Evolutionary conservation across 2,329 filamentous ascomycete genomes (phyloP), one percentile per base, ranked within the genome.

Genomic region (Fusarium pseudocircinatum): DNA sequence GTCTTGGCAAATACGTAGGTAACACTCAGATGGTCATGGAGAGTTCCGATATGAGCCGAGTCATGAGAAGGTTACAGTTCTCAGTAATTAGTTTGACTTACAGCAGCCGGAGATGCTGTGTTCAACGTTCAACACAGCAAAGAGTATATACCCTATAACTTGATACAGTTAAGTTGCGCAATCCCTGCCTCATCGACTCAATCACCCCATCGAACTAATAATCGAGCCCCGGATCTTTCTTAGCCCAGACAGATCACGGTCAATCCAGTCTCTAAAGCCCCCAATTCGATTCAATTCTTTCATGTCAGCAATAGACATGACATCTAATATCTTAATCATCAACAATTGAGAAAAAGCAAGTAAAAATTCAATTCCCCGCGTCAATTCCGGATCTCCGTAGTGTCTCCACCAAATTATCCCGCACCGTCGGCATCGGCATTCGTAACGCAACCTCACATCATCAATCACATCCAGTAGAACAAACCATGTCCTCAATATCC

Each of bases 361-460:
- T 39, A 54, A 54, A 11, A 40, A 40, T 54, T 20, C 34, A 49
- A 46, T 47, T 42, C 30, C 36, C 40, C 42, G 56, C 63, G 42
- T 68, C 65, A 44, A 28, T 54, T 24, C 65, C 56, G 65, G 42
- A 49, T 54, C 7, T 50, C 65, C 64, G 65, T 50, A 67, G 66
- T 39, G 60, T 70, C 53, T 60, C 59, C 64, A 65, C 69, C 57
- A 56, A 59, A 72, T 72, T 63, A 68, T 70, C 69, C 65, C 66
- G 37, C 65, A 67, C 52, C 28, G 28, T 40, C 40, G 22, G 30
- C 32, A n/a, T 39, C 30, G 20, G n/a, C 18, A 50, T 8, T 56
- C 11, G 47, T 42, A 34, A 63, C 53, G 44, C 53, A 57, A 60
- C 50, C 63, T 74, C 60, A 42, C 57, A 52, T 37, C 47, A 66